phyloP scores from a whole-genome alignment of 1,139 yeast species.

The Hanseniaspora sp. region DNA sequence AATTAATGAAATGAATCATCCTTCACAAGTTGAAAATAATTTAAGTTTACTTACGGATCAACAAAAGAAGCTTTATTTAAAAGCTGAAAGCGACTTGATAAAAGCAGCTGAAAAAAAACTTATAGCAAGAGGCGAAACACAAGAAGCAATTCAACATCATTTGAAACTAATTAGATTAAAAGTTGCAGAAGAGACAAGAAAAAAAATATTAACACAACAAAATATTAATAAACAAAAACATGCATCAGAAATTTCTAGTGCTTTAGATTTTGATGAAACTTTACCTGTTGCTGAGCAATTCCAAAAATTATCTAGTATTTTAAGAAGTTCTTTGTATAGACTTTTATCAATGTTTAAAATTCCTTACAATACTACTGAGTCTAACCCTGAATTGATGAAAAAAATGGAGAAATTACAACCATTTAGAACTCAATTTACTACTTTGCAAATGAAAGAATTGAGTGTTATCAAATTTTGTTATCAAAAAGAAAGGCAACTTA shows the following conservation, averaged over 20 bases:
- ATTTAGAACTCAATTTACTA: constrained; percentile 8
- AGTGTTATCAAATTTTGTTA: constrained; percentile 12
- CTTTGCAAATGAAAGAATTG: constrained; percentile 13
- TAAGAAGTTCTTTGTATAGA: constrained; percentile 12
- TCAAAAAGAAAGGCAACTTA: constrained; percentile 12
- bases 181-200: constrained; percentile 14
- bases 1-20: constrained; percentile 1
- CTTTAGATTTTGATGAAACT: not conserved
- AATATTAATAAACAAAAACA: not conserved
- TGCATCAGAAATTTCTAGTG: not conserved
- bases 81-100: constrained; percentile 12
- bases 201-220: constrained; percentile 12
- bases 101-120: constrained; percentile 14
- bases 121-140: constrained; percentile 11
- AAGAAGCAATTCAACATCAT: constrained; percentile 13
- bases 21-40: constrained; percentile 8
- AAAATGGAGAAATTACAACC: constrained; percentile 15
- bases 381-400: constrained; percentile 14
- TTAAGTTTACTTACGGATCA: constrained; percentile 8
- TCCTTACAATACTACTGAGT: constrained; percentile 12
- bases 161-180: constrained; percentile 6
- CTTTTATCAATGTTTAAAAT: constrained; percentile 12
- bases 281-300: constrained; percentile 13
- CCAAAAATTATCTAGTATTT: constrained; percentile 8
- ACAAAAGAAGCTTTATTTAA: constrained; percentile 11